Evolutionary conservation across 768 basidiomycete genomes (phyloP).

Genomic region (Saitozyma sp.): DNA sequence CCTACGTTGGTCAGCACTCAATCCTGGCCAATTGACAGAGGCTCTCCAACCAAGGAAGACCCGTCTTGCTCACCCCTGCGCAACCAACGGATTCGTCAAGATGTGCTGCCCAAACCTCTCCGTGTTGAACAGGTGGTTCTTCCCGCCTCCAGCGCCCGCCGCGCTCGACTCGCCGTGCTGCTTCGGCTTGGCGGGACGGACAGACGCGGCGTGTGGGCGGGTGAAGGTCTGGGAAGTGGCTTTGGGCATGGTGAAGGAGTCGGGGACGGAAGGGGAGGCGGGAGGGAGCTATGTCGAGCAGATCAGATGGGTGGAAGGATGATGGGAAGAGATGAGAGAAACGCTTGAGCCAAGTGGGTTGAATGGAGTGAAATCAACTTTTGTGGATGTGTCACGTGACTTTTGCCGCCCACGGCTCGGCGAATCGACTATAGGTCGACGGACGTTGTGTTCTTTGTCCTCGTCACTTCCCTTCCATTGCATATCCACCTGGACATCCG

Average conservation of each 20-base stretch:
- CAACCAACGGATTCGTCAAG: constrained; percentile 86
- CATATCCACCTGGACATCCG: not conserved
- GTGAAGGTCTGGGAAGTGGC: constrained; percentile 45
- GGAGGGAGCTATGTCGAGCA: too few species aligned
- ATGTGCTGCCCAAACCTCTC: constrained; percentile 97
- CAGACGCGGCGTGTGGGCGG: constrained; percentile 32
- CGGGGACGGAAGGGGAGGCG: too few species aligned
- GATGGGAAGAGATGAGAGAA: too few species aligned
- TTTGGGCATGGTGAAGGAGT: constrained; percentile 43
- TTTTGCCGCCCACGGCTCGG: too few species aligned
- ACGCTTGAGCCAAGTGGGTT: too few species aligned
- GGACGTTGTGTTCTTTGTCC: too few species aligned
- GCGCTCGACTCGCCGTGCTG: constrained; percentile 39
- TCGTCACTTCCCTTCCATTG: too few species aligned
- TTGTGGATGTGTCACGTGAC: too few species aligned
- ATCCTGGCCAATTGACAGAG: not conserved
- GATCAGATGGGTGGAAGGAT: too few species aligned
- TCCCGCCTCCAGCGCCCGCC: constrained; percentile 15
- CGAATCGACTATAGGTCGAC: too few species aligned
- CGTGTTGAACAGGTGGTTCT: constrained; percentile 65
- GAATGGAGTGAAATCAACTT: too few species aligned
- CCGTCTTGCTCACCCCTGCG: constrained; percentile 67
- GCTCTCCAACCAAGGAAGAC: constrained; percentile 34
- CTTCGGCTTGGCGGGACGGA: constrained; percentile 22
- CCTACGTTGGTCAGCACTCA: constrained; percentile 49